Percentiles rank a stretch among this genome's conserved stretches.
Conservation (phyloP, 2,329 filamentous ascomycete genomes). For the Fusarium cicatricum region DNA sequence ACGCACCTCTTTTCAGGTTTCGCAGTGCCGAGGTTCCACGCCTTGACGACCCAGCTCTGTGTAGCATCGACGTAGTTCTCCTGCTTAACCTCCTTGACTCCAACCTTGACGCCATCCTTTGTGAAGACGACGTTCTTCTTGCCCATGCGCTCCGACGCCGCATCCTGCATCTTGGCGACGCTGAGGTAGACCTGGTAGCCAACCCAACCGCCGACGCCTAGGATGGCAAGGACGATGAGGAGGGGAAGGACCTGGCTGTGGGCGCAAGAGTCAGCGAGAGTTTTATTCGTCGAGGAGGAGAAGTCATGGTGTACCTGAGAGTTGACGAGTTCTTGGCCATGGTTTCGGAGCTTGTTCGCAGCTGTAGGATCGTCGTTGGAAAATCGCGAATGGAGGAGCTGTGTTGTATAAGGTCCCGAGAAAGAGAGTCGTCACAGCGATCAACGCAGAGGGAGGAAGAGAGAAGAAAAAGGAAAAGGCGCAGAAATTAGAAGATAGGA, state of each 20-base stretch:
- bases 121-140: conserved; percentile 79
- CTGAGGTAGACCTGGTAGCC: conserved; percentile 78
- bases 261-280: conserved; percentile 8
- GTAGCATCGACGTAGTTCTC: conserved; percentile 79
- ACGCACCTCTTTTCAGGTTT: conserved; percentile 31
- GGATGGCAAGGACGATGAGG: conserved; percentile 69
- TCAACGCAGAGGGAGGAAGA: background rate
- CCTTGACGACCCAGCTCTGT: conserved; percentile 73
- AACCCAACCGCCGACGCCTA: conserved; percentile 68
- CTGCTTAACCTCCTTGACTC: conserved; percentile 71
- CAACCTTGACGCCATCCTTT: conserved; percentile 77
- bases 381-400: background rate
- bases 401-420: background rate
- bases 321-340: conserved; percentile 37
- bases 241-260: conserved; percentile 72
- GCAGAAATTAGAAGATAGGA: background rate
- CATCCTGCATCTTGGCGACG: conserved; percentile 69
- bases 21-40: conserved; percentile 65
- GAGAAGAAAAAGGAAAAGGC: background rate
- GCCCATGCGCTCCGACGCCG: conserved; percentile 74
- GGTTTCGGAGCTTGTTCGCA: conserved; percentile 10
- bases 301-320: conserved; percentile 27
- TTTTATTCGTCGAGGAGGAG: background rate
- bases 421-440: background rate
- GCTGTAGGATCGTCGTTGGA: background rate